phyloP scores from a whole-genome alignment of 1,284 basidiomycete genomes.

The Chalciporus sp. region DNA sequence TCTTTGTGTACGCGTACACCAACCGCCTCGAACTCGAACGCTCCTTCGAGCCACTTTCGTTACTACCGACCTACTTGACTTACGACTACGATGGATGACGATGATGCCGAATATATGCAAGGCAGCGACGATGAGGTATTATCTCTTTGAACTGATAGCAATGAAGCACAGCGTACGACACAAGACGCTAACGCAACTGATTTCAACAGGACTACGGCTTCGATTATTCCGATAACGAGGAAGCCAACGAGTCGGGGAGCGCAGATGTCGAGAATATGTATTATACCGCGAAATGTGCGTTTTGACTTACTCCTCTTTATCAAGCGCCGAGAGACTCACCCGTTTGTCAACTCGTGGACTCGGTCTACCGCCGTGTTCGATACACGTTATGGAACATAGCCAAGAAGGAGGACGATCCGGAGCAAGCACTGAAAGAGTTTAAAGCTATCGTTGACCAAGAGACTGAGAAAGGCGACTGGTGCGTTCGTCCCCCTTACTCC shows the following conservation, averaged over 20 bases:
- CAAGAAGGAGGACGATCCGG: constrained; percentile 90
- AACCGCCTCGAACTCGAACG: not conserved
- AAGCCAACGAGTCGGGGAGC: constrained; percentile 75
- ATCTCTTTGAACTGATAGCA: constrained; percentile 16
- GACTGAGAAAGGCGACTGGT: constrained; percentile 93
- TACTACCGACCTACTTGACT: constrained; percentile 5
- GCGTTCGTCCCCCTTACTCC: constrained; percentile 17
- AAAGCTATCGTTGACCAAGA: constrained; percentile 87
- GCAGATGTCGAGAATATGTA: constrained; percentile 99
- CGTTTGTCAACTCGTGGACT: no score
- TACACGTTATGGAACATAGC: constrained; percentile 48
- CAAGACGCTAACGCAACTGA: constrained; percentile 11
- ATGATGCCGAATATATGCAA: constrained; percentile 90
- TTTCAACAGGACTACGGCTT: constrained; percentile 87
- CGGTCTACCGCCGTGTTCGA: not conserved
- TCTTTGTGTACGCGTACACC: not conserved
- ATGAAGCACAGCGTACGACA: not conserved
- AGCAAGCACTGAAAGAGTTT: constrained; percentile 88
- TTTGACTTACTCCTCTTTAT: not conserved
- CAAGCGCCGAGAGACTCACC: not conserved
- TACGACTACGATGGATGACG: constrained; percentile 71
- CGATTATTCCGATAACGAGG: constrained; percentile 93
- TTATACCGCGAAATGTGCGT: constrained; percentile 93
- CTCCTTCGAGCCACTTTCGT: constrained; percentile 3
- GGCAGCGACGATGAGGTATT: constrained; percentile 78